Percentiles rank a stretch among this genome's conserved stretches.
Evolutionary conservation across 2,329 filamentous ascomycete species (phyloP).

Genomic region (Trichophyton verrucosum): DNA sequence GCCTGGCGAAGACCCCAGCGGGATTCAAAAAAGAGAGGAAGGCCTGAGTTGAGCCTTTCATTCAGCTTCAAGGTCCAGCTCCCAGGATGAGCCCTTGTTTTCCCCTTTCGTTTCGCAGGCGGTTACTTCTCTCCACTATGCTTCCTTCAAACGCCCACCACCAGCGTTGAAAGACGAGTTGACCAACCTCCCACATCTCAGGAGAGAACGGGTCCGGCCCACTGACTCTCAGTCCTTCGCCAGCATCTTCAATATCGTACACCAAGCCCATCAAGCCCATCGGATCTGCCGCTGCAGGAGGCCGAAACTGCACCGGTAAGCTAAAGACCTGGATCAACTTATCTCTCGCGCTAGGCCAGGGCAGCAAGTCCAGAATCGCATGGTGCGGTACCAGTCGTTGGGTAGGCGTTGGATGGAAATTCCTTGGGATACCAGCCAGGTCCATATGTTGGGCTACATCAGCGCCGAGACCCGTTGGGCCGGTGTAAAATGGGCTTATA

Average conservation of each 20-base stretch:
- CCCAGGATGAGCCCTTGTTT: constrained; percentile 16
- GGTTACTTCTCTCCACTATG: constrained; percentile 44
- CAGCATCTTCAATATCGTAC: constrained; percentile 45
- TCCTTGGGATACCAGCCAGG: constrained; percentile 30
- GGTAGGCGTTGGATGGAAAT: constrained; percentile 40
- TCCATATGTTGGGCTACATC: constrained; percentile 17
- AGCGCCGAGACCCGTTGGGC: background rate
- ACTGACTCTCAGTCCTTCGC: constrained; percentile 42
- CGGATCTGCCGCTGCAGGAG: constrained; percentile 35
- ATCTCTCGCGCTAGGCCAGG: constrained; percentile 45
- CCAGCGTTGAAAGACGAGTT: constrained; percentile 47
- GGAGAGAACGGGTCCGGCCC: constrained; percentile 39
- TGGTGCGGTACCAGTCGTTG: constrained; percentile 44
- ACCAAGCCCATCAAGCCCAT: constrained; percentile 41
- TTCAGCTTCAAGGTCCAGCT: constrained; percentile 7
- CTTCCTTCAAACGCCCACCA: constrained; percentile 48
- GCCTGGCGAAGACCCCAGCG: background rate
- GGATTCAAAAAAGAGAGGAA: no score
- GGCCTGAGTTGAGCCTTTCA: no score
- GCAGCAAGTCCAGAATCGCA: constrained; percentile 45
- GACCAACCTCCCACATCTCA: constrained; percentile 45
- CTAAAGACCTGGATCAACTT: constrained; percentile 42
- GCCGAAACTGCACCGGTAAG: constrained; percentile 39
- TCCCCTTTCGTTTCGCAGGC: constrained; percentile 38
- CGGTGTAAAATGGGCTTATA: constrained; percentile 37